Evolutionary conservation across 2,329 filamentous ascomycete species (phyloP).

Genomic region (Fusarium brevicatenulatum): DNA sequence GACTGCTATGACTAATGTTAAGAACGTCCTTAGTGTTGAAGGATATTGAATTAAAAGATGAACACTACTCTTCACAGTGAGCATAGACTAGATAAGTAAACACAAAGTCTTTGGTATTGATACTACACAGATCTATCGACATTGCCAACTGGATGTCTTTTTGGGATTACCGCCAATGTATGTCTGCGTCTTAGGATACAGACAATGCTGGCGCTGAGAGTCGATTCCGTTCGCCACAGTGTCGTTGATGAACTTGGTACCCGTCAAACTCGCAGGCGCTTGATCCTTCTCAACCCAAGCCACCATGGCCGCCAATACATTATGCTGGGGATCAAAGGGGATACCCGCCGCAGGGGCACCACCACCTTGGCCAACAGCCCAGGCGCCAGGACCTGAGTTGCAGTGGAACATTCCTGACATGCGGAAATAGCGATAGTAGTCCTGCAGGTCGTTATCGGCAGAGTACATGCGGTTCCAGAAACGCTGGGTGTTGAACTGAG

Average conservation of each 20-base stretch:
- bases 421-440: slow-evolving; percentile 63
- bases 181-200: slow-evolving; percentile 18
- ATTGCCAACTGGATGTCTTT: slow-evolving; percentile 1
- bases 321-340: slow-evolving; percentile 50
- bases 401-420: slow-evolving; percentile 66
- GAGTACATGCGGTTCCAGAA: slow-evolving; percentile 39
- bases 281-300: slow-evolving; percentile 58
- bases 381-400: slow-evolving; percentile 56
- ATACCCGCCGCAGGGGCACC: slow-evolving; percentile 31
- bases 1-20: no score
- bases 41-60: no score
- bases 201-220: slow-evolving; percentile 20
- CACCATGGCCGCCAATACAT: slow-evolving; percentile 59
- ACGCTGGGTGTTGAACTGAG: slow-evolving; percentile 33
- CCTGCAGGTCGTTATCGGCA: slow-evolving; percentile 49
- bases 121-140: not conserved
- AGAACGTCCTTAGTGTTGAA: no score
- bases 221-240: not conserved
- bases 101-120: not conserved
- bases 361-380: slow-evolving; percentile 41
- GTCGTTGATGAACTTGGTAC: slow-evolving; percentile 45
- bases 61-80: no score
- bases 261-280: slow-evolving; percentile 54
- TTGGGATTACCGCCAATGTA: slow-evolving; percentile 7
- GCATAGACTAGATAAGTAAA: no score